phyloP scores from a whole-genome alignment of 164 flowering plant genomes.

The Cinnamomum chago region DNA sequence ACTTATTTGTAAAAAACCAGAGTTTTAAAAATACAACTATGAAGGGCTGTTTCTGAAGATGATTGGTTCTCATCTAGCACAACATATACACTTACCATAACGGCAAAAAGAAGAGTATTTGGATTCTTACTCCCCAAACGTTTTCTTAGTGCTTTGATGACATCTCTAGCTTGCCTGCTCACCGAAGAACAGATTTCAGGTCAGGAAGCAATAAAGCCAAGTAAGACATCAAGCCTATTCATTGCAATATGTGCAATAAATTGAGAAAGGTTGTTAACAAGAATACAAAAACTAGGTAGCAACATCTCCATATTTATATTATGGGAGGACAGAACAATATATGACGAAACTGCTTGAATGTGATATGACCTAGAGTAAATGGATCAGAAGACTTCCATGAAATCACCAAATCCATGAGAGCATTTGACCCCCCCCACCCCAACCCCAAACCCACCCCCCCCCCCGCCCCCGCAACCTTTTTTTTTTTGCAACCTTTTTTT shows the following conservation, averaged over 20 bases:
- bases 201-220: background rate
- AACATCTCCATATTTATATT: background rate
- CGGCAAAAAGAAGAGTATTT: background rate
- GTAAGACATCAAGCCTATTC: background rate
- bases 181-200: background rate
- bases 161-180: conserved; percentile 4
- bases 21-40: background rate
- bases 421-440: too few relatives aligned
- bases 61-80: background rate
- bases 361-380: too few relatives aligned
- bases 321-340: background rate
- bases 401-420: too few relatives aligned
- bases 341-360: background rate
- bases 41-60: too few relatives aligned
- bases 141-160: background rate
- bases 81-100: conserved; percentile 3
- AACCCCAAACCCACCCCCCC: too few relatives aligned
- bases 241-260: background rate
- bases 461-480: too few relatives aligned
- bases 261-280: background rate
- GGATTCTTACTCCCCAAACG: conserved; percentile 2
- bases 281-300: background rate
- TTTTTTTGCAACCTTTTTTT: too few relatives aligned
- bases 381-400: background rate
- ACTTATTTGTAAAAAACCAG: background rate